A percentile compares a stretch with the other conserved stretches of the same genome.
These are phyloP conservation scores for Verticillium isaacii DNA, from an alignment of 2,329 filamentous ascomycete species.

Conservation along the genomic window DNA sequence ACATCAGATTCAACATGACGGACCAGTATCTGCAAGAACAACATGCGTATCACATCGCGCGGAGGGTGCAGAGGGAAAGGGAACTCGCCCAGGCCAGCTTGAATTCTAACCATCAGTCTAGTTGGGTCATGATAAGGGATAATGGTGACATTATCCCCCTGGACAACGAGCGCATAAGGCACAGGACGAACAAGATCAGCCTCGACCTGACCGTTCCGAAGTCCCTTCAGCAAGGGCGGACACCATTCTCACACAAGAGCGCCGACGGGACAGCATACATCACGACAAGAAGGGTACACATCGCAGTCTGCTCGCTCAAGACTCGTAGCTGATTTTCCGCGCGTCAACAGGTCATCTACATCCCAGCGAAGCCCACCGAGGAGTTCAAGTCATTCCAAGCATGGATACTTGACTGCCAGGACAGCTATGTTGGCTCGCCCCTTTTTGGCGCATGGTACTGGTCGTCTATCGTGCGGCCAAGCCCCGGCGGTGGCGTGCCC, in stretches of 20 bases:
- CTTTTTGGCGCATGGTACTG: constrained; percentile 94
- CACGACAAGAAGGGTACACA: constrained; percentile 77
- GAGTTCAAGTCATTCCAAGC: constrained; percentile 83
- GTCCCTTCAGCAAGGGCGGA: constrained; percentile 53
- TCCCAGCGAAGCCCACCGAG: constrained; percentile 65
- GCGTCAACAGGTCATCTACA: constrained; percentile 69
- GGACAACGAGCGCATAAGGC: constrained; percentile 76
- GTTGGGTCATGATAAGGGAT: constrained; percentile 89
- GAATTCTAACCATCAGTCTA: constrained; percentile 51
- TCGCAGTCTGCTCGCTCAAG: constrained; percentile 2
- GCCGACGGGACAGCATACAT: constrained; percentile 73
- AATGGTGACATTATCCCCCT: constrained; percentile 73
- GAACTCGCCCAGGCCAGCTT: constrained; percentile 15
- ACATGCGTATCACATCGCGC: constrained; percentile 36
- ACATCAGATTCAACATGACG: constrained; percentile 33
- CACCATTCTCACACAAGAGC: constrained; percentile 66
- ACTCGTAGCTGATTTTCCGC: constrained; percentile 3
- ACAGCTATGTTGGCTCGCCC: constrained; percentile 80
- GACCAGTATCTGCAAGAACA: constrained; percentile 32
- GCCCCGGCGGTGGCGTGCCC: constrained; percentile 78
- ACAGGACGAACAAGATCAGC: constrained; percentile 73
- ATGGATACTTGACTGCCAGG: constrained; percentile 81
- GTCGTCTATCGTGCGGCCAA: constrained; percentile 74
- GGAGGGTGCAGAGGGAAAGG: constrained; percentile 26
- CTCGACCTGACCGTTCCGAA: constrained; percentile 70